These are phyloP conservation scores for Phytophthora cryptogea DNA, from an alignment of 352 stramenopile species.

Conservation along the genomic window DNA sequence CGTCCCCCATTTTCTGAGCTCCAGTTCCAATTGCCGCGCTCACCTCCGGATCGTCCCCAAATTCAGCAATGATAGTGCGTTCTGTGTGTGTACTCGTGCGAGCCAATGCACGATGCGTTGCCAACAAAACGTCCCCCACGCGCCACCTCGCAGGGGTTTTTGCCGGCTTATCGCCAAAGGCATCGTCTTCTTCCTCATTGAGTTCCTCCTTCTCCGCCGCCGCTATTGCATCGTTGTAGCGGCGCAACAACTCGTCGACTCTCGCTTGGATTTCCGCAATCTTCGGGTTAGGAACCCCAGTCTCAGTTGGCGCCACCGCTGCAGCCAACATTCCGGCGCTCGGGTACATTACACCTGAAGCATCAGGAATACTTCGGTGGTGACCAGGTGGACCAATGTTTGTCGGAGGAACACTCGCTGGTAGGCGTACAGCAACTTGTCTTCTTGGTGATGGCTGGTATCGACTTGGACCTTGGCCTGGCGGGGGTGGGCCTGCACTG, in stretches of 20 bases:
- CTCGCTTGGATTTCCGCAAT: constrained; percentile 71
- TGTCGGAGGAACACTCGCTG: constrained; percentile 12
- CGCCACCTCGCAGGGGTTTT: constrained; percentile 48
- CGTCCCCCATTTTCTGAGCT: constrained; percentile 38
- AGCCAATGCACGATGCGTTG: constrained; percentile 64
- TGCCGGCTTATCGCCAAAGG: constrained; percentile 30
- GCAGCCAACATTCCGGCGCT: constrained; percentile 21
- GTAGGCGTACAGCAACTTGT: constrained; percentile 13
- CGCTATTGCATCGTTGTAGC: constrained; percentile 56
- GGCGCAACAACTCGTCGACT: constrained; percentile 69
- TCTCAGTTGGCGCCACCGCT: not conserved
- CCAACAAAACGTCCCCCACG: constrained; percentile 65
- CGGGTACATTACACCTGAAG: constrained; percentile 5
- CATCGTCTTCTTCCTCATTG: constrained; percentile 33
- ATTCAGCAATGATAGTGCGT: constrained; percentile 56
- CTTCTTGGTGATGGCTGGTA: constrained; percentile 24
- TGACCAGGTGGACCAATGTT: not conserved
- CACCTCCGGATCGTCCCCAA: constrained; percentile 57
- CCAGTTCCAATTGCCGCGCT: constrained; percentile 41
- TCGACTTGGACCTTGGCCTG: constrained; percentile 16
- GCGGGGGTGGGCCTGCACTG: constrained; percentile 10
- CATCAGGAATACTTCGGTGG: constrained; percentile 1
- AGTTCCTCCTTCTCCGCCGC: constrained; percentile 22
- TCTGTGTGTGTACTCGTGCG: constrained; percentile 61
- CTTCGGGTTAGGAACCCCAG: constrained; percentile 40